phyloP scores from a whole-genome alignment of 1,284 basidiomycete species.

The Cutaneotrichosporon curvatum region DNA sequence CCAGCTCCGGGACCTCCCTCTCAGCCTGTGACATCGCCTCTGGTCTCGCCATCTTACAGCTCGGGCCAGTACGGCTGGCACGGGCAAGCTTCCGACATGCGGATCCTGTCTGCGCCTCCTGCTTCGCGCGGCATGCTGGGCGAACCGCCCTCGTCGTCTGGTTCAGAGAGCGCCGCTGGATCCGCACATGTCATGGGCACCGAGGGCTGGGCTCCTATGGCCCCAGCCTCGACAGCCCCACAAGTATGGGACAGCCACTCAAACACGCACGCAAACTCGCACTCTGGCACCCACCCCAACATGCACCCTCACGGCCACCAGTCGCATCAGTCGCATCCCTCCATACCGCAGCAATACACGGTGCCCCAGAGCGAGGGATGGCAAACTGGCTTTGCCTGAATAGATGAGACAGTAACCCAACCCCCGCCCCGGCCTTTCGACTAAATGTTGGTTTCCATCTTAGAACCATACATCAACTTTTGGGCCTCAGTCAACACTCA shows the following conservation, averaged over 20 bases:
- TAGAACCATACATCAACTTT: too few relatives aligned
- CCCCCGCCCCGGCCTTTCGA: too few relatives aligned
- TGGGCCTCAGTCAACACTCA: too few relatives aligned
- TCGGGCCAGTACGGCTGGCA: constrained; percentile 14
- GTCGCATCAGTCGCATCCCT: constrained; percentile 1
- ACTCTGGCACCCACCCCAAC: too few relatives aligned
- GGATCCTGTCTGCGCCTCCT: constrained; percentile 3
- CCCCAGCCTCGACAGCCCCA: background rate
- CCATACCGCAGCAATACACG: constrained; percentile 11
- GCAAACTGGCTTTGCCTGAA: constrained; percentile 15
- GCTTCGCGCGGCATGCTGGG: constrained; percentile 9
- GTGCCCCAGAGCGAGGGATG: constrained; percentile 16
- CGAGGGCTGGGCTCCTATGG: constrained; percentile 5
- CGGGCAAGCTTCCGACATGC: constrained; percentile 5
- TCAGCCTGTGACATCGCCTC: constrained; percentile 12
- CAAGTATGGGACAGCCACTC: constrained; percentile 15
- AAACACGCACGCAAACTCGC: too few relatives aligned
- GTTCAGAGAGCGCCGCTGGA: constrained; percentile 13
- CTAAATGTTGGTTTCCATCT: too few relatives aligned
- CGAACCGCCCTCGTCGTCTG: constrained; percentile 14
- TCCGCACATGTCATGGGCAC: constrained; percentile 5
- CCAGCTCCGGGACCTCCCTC: constrained; percentile 3
- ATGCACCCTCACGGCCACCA: too few relatives aligned
- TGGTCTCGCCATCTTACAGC: constrained; percentile 10
- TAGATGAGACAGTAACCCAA: too few relatives aligned